These are phyloP conservation scores for Pilasporangium apinafurcum DNA, from an alignment of 352 stramenopile species.

Conservation along the genomic window DNA sequence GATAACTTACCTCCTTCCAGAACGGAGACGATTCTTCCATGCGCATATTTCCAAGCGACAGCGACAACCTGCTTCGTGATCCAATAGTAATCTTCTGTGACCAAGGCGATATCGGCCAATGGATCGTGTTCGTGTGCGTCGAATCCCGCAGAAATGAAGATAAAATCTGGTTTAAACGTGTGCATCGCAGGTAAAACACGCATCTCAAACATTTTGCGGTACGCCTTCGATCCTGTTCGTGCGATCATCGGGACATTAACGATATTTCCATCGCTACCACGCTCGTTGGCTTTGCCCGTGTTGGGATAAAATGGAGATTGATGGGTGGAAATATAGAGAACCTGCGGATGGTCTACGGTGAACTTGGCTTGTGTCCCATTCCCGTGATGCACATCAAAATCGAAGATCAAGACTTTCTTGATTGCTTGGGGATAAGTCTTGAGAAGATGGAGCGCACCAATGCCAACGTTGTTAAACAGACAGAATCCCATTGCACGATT, in stretches of 20 bases:
- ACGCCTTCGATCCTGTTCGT: conserved; percentile 55
- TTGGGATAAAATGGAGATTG: conserved; percentile 65
- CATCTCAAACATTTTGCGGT: conserved; percentile 48
- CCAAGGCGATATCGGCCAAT: conserved; percentile 76
- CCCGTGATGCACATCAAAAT: conserved; percentile 90
- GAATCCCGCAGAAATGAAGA: conserved; percentile 94
- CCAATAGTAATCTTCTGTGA: conserved; percentile 16
- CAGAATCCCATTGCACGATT: conserved; percentile 74
- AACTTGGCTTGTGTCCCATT: conserved; percentile 86
- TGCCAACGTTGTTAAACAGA: conserved; percentile 84
- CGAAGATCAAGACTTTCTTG: conserved; percentile 60
- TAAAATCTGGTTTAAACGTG: conserved; percentile 88
- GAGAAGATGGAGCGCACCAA: conserved; percentile 55
- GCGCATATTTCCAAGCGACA: not conserved
- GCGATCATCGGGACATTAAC: conserved; percentile 24
- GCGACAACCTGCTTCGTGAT: not conserved
- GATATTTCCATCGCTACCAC: conserved; percentile 70
- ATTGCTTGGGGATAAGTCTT: conserved; percentile 30
- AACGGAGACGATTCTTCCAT: no score
- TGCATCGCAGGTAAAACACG: conserved; percentile 85
- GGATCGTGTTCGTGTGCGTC: conserved; percentile 92
- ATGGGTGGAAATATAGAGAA: conserved; percentile 37
- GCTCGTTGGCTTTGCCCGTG: conserved; percentile 31
- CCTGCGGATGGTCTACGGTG: conserved; percentile 32
- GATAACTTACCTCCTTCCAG: no score